Conservation (phyloP, 441 rosid genomes). For the Viola pubescens region DNA sequence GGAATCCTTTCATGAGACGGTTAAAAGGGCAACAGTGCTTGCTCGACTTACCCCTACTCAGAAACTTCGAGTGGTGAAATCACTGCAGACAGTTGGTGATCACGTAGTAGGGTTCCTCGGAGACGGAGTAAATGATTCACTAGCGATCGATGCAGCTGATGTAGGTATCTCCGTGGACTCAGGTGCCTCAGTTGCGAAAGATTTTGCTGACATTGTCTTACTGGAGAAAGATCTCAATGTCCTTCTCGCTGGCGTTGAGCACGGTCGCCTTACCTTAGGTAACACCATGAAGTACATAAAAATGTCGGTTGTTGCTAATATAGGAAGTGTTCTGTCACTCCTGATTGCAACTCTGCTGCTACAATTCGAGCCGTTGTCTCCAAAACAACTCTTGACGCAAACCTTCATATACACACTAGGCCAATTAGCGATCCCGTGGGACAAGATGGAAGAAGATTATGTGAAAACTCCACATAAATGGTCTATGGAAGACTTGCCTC, state of each 20-base stretch:
- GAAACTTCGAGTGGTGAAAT: slow-evolving; percentile 58
- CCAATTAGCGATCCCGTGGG: slow-evolving; percentile 65
- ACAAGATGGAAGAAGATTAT: slow-evolving; percentile 57
- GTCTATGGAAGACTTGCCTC: slow-evolving; percentile 37
- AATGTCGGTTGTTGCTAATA: slow-evolving; percentile 58
- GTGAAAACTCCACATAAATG: slow-evolving; percentile 47
- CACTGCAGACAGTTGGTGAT: slow-evolving; percentile 48
- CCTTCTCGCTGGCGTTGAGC: slow-evolving; percentile 22
- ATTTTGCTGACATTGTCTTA: slow-evolving; percentile 56
- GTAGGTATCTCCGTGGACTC: slow-evolving; percentile 67
- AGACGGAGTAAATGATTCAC: slow-evolving; percentile 63
- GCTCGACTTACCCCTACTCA: slow-evolving; percentile 65
- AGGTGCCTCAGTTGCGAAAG: slow-evolving; percentile 63
- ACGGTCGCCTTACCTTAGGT: slow-evolving; percentile 54
- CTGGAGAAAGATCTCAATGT: slow-evolving; percentile 49
- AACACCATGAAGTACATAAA: slow-evolving; percentile 72
- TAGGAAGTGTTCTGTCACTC: slow-evolving; percentile 51
- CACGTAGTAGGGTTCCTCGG: slow-evolving; percentile 67
- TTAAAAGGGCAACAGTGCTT: slow-evolving; percentile 56
- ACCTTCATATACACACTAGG: slow-evolving; percentile 52
- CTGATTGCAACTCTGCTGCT: slow-evolving; percentile 45
- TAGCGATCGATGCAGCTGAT: slow-evolving; percentile 62
- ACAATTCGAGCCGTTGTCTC: slow-evolving; percentile 47
- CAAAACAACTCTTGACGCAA: slow-evolving; percentile 58
- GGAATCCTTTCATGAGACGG: slow-evolving; percentile 50